Base-by-base conservation (phyloP, 2,329 filamentous ascomycete genomes). In the Peltaster fructicola region DNA sequence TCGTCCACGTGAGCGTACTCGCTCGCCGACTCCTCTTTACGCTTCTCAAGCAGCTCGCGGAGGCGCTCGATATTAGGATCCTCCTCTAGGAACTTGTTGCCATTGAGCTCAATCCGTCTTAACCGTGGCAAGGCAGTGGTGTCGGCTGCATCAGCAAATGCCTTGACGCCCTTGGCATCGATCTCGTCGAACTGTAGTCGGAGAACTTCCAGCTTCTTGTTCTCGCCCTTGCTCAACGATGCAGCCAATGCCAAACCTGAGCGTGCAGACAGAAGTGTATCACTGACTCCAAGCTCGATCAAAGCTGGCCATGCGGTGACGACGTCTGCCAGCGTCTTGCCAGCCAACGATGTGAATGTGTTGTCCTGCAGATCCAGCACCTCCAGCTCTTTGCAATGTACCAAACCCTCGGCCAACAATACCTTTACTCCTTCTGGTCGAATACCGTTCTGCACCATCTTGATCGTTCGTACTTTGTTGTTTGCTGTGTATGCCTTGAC, bases 401-500 rank as follows among this genome's bases (percentile, higher is more conserved):
- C 68, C 26, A 98, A 62, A 33, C 88, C 88, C 26, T 84, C 63
- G 32, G 68, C 72, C 35, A 98, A 59, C 29, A 98, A 61, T 37
- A 75, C 66, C 23, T 73, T 73, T 44, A 95, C 88, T 32, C 88
- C 88, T 52, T 95, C 82, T 47, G 85, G 80, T 20, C 88, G 69
- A 40, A 98, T 98, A 25, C 88, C 88, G 50, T 98, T 95, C 54
- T 95, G 88, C 14, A 91, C 81, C 88, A 98, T 95, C 63, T 85
- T 90, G 39, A 98, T 69, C 30, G 72, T 72, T 54, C 74, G 77
- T 35, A 98, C 67, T 29, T 76, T 74, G 48, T 53, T 57, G 46
- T 95, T 81, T 30, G 85, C 73, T 42, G 72, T 70, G 51, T 80
- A 93, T 1, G 81, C 66, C 50, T 75, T 77, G 20, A 84, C 82